Percentiles rank a stretch among this genome's conserved stretches.
phyloP scores from a whole-genome alignment of 108 stramenopile genomes.

The Fragilaria radians region DNA sequence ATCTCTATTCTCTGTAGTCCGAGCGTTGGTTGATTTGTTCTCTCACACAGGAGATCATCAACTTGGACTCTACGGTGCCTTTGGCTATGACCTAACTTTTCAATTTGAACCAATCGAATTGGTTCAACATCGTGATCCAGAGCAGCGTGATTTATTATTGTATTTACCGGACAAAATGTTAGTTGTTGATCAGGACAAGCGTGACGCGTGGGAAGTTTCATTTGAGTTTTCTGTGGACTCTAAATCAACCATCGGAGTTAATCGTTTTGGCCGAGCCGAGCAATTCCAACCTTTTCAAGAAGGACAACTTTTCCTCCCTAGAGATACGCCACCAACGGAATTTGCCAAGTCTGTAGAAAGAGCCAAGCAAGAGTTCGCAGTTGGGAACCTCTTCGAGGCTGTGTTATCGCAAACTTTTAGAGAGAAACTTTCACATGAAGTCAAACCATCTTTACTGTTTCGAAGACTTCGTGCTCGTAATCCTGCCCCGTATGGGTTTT shows the following conservation, averaged over 20 bases:
- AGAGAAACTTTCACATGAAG: constrained; percentile 53
- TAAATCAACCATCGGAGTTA: constrained; percentile 74
- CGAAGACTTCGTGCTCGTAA: constrained; percentile 83
- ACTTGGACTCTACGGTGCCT: constrained; percentile 92
- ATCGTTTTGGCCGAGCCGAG: constrained; percentile 45
- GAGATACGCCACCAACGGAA: constrained; percentile 81
- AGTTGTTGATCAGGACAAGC: constrained; percentile 90
- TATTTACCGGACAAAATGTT: constrained; percentile 91
- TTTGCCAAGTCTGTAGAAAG: constrained; percentile 82
- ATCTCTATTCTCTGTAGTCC: constrained; percentile 89
- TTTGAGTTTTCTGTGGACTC: constrained; percentile 87
- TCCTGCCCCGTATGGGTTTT: constrained; percentile 96
- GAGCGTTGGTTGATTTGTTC: constrained; percentile 80
- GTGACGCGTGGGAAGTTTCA: constrained; percentile 86
- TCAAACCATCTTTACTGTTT: constrained; percentile 78
- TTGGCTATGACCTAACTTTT: constrained; percentile 97
- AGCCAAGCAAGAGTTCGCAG: constrained; percentile 90
- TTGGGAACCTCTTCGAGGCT: constrained; percentile 96
- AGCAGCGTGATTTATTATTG: constrained; percentile 88
- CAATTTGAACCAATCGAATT: constrained; percentile 94
- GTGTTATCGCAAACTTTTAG: constrained; percentile 94
- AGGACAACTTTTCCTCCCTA: constrained; percentile 33
- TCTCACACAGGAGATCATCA: constrained; percentile 81
- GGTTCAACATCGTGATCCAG: constrained; percentile 70
- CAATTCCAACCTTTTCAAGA: constrained; percentile 52